Evolutionary conservation across 2,329 filamentous ascomycete species (phyloP).

Genomic region (Coniochaeta prunicola): DNA sequence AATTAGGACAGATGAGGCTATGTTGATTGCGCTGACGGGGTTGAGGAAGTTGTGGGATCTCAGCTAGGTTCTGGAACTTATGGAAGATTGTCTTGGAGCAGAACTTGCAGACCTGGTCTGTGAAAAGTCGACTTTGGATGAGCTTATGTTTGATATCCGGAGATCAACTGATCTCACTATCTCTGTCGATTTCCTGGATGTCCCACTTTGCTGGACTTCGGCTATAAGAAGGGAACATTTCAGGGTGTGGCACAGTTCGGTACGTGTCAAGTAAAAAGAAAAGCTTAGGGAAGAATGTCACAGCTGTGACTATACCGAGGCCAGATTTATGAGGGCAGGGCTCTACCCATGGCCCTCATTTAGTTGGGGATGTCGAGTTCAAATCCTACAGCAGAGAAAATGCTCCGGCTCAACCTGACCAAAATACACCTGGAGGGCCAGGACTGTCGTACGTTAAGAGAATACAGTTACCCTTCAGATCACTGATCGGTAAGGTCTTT

Average conservation of each 20-base stretch:
- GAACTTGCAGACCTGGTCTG: background rate
- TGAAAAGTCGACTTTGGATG: background rate
- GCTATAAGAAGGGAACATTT: background rate
- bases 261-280: background rate
- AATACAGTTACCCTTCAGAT: too few relatives aligned
- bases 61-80: constrained; percentile 7
- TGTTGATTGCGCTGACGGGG: constrained; percentile 68
- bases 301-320: too few relatives aligned
- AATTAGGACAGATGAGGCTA: constrained; percentile 76
- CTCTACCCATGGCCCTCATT: too few relatives aligned
- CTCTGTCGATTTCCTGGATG: background rate
- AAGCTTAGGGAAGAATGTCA: background rate
- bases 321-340: too few relatives aligned
- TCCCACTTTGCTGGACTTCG: background rate
- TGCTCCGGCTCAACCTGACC: too few relatives aligned
- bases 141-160: background rate
- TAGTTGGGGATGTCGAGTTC: too few relatives aligned
- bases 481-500: too few relatives aligned
- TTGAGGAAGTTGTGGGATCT: constrained; percentile 51
- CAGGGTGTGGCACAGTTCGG: background rate
- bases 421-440: too few relatives aligned
- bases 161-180: background rate
- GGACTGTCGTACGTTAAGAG: too few relatives aligned
- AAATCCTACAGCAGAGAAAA: too few relatives aligned
- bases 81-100: background rate